Evolutionary conservation across 768 basidiomycete species (phyloP).

Genomic region (Kwoniella heveanensis): DNA sequence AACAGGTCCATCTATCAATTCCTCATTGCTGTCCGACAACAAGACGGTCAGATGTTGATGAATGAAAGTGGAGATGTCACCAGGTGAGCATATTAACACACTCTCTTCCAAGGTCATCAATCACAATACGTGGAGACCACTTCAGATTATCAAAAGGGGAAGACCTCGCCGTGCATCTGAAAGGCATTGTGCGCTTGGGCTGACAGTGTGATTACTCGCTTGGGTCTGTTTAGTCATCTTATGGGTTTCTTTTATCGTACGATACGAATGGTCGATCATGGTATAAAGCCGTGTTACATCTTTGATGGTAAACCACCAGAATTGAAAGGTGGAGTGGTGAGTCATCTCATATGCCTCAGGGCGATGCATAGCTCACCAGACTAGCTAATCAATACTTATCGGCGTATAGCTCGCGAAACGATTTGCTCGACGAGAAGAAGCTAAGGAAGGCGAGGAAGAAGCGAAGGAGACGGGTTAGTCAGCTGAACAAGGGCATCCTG

Average conservation of each 20-base stretch:
- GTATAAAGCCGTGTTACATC: conserved; percentile 96
- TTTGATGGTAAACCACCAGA: conserved; percentile 99
- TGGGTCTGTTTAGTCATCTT: conserved; percentile 81
- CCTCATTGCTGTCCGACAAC: conserved; percentile 93
- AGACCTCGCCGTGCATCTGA: no score
- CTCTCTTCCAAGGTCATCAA: no score
- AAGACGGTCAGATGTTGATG: conserved; percentile 92
- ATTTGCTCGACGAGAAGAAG: conserved; percentile 85
- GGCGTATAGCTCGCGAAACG: conserved; percentile 81
- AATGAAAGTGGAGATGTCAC: conserved; percentile 98
- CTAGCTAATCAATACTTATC: conserved; percentile 11
- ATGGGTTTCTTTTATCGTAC: conserved; percentile 99
- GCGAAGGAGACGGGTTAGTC: conserved; percentile 83
- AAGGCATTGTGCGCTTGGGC: no score
- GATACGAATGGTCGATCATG: conserved; percentile 96
- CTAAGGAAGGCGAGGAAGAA: conserved; percentile 91
- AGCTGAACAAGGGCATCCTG: no score
- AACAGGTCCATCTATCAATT: conserved; percentile 65
- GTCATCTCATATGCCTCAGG: conserved; percentile 54
- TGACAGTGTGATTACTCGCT: no score
- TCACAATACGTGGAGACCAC: no score
- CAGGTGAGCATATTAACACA: no score
- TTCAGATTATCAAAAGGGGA: no score
- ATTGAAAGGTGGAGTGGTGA: conserved; percentile 91
- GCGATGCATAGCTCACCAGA: no score